A percentile compares a stretch with the other conserved stretches of the same genome.
phyloP scores from a whole-genome alignment of 2,329 filamentous ascomycete species.

The Neofusicoccum kwambonambiense region DNA sequence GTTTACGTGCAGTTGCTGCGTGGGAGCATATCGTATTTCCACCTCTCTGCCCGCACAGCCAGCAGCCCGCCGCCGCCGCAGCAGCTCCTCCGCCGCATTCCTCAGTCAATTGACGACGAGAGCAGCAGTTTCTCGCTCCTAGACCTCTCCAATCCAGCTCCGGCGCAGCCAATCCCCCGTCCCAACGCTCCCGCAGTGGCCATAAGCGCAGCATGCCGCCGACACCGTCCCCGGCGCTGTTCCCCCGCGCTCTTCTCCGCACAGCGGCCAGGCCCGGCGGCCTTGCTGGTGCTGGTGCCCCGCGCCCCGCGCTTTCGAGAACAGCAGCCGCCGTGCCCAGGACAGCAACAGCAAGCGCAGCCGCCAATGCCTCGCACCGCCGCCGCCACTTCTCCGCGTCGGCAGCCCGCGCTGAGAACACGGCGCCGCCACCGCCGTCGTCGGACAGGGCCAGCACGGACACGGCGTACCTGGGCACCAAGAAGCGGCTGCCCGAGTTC shows the following conservation, averaged over 20 bases:
- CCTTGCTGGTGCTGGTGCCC: not conserved
- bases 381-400: not conserved
- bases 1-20: too few relatives aligned
- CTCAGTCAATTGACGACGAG: too few relatives aligned
- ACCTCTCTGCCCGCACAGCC: too few relatives aligned
- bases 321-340: not conserved
- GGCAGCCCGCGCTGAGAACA: not conserved
- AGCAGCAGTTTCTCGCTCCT: too few relatives aligned
- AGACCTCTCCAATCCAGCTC: too few relatives aligned
- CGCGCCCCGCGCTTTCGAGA: not conserved
- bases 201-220: not conserved
- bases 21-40: too few relatives aligned
- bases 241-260: conserved; percentile 7
- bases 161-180: not conserved
- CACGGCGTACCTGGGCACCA: conserved; percentile 19
- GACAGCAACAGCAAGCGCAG: not conserved
- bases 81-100: too few relatives aligned
- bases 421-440: not conserved
- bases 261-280: not conserved
- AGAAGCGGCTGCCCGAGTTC: conserved; percentile 65
- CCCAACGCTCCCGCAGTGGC: not conserved
- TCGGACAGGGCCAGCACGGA: not conserved
- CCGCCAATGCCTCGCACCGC: not conserved
- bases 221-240: not conserved
- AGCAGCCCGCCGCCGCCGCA: too few relatives aligned